Conservation (phyloP, 163 green algal species). For the Chlorella variabilis region DNA sequence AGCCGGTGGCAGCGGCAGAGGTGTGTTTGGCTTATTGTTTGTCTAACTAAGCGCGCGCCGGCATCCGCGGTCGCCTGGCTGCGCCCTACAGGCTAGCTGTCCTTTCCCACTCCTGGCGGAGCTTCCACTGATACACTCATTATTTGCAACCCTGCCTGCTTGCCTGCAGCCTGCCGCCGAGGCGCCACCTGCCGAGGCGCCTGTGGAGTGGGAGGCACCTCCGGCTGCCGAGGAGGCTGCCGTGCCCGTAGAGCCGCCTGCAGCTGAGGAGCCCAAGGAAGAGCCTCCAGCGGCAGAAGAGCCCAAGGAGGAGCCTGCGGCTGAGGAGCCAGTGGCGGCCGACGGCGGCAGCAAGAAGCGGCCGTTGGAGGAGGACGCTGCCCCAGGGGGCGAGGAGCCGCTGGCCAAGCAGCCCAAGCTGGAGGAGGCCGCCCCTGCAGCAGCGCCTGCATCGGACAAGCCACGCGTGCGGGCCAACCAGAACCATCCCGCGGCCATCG, state of each 20-base stretch:
- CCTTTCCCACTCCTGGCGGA: too few relatives aligned
- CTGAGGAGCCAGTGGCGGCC: not conserved
- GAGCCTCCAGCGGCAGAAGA: not conserved
- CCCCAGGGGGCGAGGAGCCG: not conserved
- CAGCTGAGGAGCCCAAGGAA: not conserved
- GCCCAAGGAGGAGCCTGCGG: constrained; percentile 1
- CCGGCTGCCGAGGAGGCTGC: not conserved
- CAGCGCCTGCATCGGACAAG: not conserved
- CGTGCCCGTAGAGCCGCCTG: not conserved
- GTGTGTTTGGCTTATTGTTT: too few relatives aligned
- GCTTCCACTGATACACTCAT: too few relatives aligned
- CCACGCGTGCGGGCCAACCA: not conserved
- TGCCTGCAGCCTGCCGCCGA: too few relatives aligned
- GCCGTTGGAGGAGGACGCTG: not conserved
- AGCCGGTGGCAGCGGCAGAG: too few relatives aligned
- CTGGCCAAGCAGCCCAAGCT: constrained; percentile 15
- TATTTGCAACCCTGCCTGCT: too few relatives aligned
- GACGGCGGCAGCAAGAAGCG: constrained; percentile 13
- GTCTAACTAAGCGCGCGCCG: too few relatives aligned
- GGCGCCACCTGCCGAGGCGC: too few relatives aligned
- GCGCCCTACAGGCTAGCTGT: too few relatives aligned
- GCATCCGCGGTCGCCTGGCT: too few relatives aligned
- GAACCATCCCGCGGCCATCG: constrained; percentile 6
- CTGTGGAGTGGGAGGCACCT: not conserved
- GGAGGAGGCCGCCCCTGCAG: not conserved